phyloP scores from a whole-genome alignment of 108 stramenopile species.

The Hondaea fermentalgiana region DNA sequence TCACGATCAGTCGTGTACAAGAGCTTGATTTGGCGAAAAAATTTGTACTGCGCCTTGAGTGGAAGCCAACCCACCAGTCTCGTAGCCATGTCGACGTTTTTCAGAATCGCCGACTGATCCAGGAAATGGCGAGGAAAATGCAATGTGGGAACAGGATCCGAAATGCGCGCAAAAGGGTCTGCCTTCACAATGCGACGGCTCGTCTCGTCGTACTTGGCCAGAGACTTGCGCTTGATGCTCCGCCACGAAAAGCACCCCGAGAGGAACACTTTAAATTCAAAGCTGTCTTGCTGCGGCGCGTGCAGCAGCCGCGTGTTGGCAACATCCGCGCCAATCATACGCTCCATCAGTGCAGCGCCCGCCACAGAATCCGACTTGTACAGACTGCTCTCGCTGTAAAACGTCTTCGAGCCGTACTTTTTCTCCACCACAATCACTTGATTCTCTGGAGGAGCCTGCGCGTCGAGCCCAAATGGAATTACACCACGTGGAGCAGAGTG shows the following conservation, averaged over 20 bases:
- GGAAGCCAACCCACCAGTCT: neutral
- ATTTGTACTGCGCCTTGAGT: neutral
- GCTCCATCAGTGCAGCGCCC: neutral
- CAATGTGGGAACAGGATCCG: neutral
- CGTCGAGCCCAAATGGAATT: neutral
- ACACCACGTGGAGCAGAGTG: neutral
- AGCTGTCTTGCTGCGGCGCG: neutral
- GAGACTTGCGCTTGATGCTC: neutral
- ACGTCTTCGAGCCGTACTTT: neutral
- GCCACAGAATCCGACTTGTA: neutral
- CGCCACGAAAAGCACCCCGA: neutral
- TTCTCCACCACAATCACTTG: neutral
- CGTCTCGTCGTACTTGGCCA: neutral
- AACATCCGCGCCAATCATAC: neutral
- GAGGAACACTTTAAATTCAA: slow-evolving; percentile 7
- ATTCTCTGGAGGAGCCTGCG: neutral
- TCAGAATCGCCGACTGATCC: neutral
- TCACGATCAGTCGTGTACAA: neutral
- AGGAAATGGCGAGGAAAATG: neutral
- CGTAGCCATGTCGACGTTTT: neutral
- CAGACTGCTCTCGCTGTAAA: slow-evolving; percentile 9
- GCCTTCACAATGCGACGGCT: neutral
- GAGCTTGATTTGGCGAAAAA: neutral
- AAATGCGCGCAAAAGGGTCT: neutral
- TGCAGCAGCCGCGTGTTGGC: neutral